Conservation (phyloP, 192 early-diverging fungal species). For the Diversispora eburnea region DNA sequence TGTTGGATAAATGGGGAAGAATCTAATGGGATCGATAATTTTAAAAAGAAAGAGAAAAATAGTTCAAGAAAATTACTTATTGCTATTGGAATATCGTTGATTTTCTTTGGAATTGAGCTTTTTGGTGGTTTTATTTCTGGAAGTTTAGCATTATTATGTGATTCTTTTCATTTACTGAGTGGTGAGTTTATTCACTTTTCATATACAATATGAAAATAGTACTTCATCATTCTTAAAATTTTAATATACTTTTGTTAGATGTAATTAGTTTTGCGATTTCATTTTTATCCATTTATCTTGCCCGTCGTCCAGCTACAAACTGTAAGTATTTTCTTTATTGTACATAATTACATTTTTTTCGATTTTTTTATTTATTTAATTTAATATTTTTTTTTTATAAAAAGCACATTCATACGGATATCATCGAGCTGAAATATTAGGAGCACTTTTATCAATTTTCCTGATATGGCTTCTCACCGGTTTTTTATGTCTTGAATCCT, state of each 20-base stretch:
- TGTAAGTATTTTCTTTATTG: slow-evolving; percentile 35
- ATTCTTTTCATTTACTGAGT: slow-evolving; percentile 73
- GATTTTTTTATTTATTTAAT: slow-evolving; percentile 1
- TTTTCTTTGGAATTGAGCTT: slow-evolving; percentile 65
- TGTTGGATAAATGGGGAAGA: slow-evolving; percentile 9
- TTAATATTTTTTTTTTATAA: background rate
- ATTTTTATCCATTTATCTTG: slow-evolving; percentile 61
- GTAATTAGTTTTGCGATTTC: slow-evolving; percentile 74
- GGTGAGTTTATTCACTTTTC: slow-evolving; percentile 34
- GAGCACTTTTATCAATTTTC: slow-evolving; percentile 70
- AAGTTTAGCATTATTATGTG: slow-evolving; percentile 71
- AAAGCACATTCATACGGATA: slow-evolving; percentile 65
- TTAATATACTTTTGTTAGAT: slow-evolving; percentile 35
- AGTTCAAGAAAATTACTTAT: slow-evolving; percentile 30
- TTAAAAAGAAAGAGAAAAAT: background rate
- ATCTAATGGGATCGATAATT: background rate
- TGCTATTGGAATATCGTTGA: slow-evolving; percentile 53
- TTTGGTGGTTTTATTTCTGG: slow-evolving; percentile 56
- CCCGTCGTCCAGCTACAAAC: slow-evolving; percentile 56
- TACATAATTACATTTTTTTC: slow-evolving; percentile 8
- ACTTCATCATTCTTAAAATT: background rate
- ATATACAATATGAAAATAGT: background rate
- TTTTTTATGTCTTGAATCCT: slow-evolving; percentile 65
- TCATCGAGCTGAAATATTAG: slow-evolving; percentile 75
- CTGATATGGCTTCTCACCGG: slow-evolving; percentile 74